Conservation (phyloP, 2,329 filamentous ascomycete species). For the Tolypocladium ovalisporum region DNA sequence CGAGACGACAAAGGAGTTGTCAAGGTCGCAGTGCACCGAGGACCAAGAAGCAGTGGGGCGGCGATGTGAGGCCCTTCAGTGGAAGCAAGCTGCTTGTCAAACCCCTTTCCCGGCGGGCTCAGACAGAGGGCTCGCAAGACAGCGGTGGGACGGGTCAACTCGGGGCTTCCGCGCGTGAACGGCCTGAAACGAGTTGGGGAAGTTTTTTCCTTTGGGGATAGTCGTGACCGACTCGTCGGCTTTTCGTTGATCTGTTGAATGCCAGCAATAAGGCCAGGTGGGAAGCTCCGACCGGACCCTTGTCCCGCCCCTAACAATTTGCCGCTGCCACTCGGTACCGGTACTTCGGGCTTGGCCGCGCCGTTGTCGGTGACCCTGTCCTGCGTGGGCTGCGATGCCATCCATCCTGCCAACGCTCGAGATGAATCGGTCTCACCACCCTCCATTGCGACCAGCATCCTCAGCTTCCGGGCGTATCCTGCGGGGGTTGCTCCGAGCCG, state of each 20-base stretch:
- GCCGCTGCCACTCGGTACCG: slow-evolving; percentile 3
- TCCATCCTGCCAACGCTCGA: neutral
- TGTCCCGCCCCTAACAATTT: slow-evolving; percentile 3
- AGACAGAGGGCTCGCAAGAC: neutral
- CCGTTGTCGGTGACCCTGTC: slow-evolving; percentile 2
- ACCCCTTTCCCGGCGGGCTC: neutral
- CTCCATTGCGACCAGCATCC: neutral
- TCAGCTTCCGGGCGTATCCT: neutral
- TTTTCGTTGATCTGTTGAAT: slow-evolving; percentile 9
- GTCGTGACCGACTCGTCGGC: neutral
- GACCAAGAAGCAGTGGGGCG: neutral
- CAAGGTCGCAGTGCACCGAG: neutral
- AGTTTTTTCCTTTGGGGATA: slow-evolving; percentile 5
- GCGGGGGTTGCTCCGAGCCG: neutral
- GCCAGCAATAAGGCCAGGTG: neutral
- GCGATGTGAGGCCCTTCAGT: neutral
- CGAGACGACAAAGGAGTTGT: neutral
- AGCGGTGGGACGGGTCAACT: neutral
- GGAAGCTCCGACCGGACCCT: slow-evolving; percentile 2
- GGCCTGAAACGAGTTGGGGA: slow-evolving; percentile 9
- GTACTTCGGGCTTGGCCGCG: slow-evolving; percentile 2
- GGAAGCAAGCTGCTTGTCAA: neutral
- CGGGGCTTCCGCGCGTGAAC: slow-evolving; percentile 1
- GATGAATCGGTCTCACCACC: neutral
- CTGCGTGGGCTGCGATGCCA: neutral